Evolutionary conservation across 176 grass and related monocot species (phyloP).

Genomic region (Pharus latifolius): DNA sequence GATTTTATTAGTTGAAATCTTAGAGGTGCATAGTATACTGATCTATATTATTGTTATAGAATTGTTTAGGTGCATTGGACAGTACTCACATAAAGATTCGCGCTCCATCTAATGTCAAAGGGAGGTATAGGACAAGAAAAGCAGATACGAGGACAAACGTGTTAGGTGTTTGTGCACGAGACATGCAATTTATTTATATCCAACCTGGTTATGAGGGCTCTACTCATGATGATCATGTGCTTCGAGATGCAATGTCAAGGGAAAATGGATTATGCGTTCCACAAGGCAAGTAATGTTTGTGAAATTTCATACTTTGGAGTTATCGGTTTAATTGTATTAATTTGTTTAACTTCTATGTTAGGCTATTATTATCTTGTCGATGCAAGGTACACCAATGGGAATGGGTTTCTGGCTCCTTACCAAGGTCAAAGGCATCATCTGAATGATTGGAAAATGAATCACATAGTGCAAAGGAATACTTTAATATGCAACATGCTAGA

Average conservation of each 20-base stretch:
- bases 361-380: background rate
- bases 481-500: too few species aligned
- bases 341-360: background rate
- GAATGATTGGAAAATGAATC: background rate
- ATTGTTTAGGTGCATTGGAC: background rate
- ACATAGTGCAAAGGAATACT: background rate
- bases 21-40: background rate
- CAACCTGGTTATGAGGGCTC: background rate
- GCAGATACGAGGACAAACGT: background rate
- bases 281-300: background rate
- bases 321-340: background rate
- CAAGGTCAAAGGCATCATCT: background rate
- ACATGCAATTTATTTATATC: background rate
- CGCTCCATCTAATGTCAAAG: background rate
- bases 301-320: background rate
- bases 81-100: background rate
- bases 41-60: background rate
- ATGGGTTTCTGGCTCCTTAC: background rate
- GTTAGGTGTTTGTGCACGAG: background rate
- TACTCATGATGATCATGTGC: background rate
- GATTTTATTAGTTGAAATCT: too few species aligned
- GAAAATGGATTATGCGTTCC: background rate
- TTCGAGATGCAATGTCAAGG: background rate
- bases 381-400: background rate
- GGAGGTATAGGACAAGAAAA: background rate